Percentiles rank a stretch among this genome's conserved stretches.
phyloP scores from a whole-genome alignment of 1,284 basidiomycete genomes.

The Naganishia cerealis region DNA sequence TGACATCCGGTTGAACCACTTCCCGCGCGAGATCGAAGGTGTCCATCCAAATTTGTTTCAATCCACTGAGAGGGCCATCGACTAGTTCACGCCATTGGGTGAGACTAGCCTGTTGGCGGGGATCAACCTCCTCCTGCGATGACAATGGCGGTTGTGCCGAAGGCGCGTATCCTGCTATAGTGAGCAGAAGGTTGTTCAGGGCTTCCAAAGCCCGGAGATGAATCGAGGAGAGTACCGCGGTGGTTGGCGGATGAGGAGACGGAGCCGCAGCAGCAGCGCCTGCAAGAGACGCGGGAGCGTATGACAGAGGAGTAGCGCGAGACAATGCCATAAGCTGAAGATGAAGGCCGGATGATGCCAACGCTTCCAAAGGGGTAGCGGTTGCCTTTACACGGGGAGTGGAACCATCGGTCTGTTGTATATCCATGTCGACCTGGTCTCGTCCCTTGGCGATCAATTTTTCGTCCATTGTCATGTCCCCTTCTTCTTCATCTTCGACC shows the following conservation, averaged over 20 bases:
- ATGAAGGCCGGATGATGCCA: slow-evolving; percentile 42
- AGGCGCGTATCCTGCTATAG: slow-evolving; percentile 59
- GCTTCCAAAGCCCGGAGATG: slow-evolving; percentile 84
- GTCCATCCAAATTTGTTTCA: slow-evolving; percentile 63
- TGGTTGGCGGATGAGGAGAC: slow-evolving; percentile 78
- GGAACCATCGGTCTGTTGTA: slow-evolving; percentile 26
- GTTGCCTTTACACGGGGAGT: slow-evolving; percentile 18
- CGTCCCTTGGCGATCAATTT: slow-evolving; percentile 50
- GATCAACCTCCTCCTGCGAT: slow-evolving; percentile 9
- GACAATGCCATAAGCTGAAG: slow-evolving; percentile 66
- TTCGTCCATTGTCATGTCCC: slow-evolving; percentile 44
- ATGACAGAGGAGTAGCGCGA: slow-evolving; percentile 72
- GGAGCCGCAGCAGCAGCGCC: slow-evolving; percentile 42
- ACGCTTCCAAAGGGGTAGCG: slow-evolving; percentile 26
- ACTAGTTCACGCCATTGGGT: slow-evolving; percentile 32
- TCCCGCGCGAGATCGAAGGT: slow-evolving; percentile 70
- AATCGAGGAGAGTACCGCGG: slow-evolving; percentile 73
- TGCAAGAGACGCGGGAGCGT: slow-evolving; percentile 65
- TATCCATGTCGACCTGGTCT: slow-evolving; percentile 45
- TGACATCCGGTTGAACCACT: slow-evolving; percentile 37
- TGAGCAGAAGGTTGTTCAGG: slow-evolving; percentile 83
- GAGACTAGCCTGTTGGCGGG: slow-evolving; percentile 51
- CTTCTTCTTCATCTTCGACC: slow-evolving; percentile 50
- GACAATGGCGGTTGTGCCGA: slow-evolving; percentile 54
- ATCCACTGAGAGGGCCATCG: slow-evolving; percentile 61